Base-by-base conservation (phyloP, 148 eudicot genomes). In the Silene conica region DNA sequence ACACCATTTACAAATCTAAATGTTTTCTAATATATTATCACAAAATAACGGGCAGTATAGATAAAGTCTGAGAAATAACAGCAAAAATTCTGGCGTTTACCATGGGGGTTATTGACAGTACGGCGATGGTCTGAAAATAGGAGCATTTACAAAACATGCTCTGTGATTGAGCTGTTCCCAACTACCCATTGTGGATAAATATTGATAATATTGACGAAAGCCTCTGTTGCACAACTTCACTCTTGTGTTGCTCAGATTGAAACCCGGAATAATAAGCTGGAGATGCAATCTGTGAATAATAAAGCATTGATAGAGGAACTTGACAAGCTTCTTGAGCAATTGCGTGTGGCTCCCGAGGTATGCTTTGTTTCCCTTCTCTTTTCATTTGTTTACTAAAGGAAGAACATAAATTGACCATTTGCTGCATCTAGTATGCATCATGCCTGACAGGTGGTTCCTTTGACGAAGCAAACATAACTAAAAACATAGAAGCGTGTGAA, bases 251-350 rank as follows among this genome's bases (percentile, higher is more conserved):
- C 79, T 72, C 94, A 95, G 99, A 92, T 95, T 82, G 99, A 95
- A 87, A 86, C 82, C 19, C 90, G 96, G 55, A 95, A 95, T 79
- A 95, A 95, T 87, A 90, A 95, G 84, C 80, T 95, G 88, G 94
- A 91, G 84, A 86, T 90, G 92, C 97, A 90, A 84, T 95, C 97
- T 80, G 90, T 92, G 63, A 95, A 95, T 75, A 92, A 95, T 73
- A 89, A 81, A 79, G 41, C 90, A 55, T 79, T 95, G 75, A 87
- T 90, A 72, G 96, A 89, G 72, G 97, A 92, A 79, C 92, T 95
- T 73, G 99, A 95, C 80, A 95, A 89, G 79, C 99, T 95, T 83
- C 92, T 95, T 74, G 96, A 87, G 77, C 86, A 85, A 82, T 77
- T 95, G 72, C 88, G 82, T 57, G 86, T 95, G 52, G 93, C 99